Evolutionary conservation across 2,329 filamentous ascomycete species (phyloP), one percentile per base, ranked within the genome.

Genomic region (Daldinia sp.): DNA sequence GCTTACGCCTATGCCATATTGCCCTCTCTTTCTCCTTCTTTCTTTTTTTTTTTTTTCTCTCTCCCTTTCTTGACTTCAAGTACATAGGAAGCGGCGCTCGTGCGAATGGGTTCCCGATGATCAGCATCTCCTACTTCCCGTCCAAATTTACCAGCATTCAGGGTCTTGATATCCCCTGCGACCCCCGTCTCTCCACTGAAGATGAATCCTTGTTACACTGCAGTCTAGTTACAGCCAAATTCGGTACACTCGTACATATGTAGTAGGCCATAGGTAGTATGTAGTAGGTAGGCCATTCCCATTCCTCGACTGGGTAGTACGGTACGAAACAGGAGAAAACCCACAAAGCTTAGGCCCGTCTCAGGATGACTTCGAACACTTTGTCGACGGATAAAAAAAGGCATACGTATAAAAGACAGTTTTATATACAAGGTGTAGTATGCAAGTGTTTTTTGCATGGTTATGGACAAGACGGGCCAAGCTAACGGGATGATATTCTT

Each of bases 161-260:
- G 55, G 53, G 47, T 45, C 15, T 66, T 41, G 30, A 35, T 50
- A 19, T 27, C 58, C 60, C 60, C 58, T 63, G 57, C 35, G 59
- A 41, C 53, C 49, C 43, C 50, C 49, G 45, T 55, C 53, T 60
- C 61, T 57, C 64, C 70, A 71, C 68, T 66, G 61, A 63, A 66
- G 68, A 68, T 59, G 58, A 63, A 69, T 66, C 69, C 69, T 62
- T 54, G 67, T 64, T 61, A 60, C 51, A 58, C 58, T 68, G 63
- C 70, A 69, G 64, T 64, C 56, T 64, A 55, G 60, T 39, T 52
- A 53, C 58, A 64, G 50, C 49, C 61, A 57, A 50, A 32, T 50
- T 25, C 29, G 30, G 27, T 23, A 50, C 47, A 32, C 13, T 29
- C 43, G 43, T 25, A 43, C 43, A 48, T 27, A 29, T n/a, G n/a